These are phyloP conservation scores for Ampelomyces quisqualis DNA, from an alignment of 2,329 filamentous ascomycete species.

Conservation along the genomic window DNA sequence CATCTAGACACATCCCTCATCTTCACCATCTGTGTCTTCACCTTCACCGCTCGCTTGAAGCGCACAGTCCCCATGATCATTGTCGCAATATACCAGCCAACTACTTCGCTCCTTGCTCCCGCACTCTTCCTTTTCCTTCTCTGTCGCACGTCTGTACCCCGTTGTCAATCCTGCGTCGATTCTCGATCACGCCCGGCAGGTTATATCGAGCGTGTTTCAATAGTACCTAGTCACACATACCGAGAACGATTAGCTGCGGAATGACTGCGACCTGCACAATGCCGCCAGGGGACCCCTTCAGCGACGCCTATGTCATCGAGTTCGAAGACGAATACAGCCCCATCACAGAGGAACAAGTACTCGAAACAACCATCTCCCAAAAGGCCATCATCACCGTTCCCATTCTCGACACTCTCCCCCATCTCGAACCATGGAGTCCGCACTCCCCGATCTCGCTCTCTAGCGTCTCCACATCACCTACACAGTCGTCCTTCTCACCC, in stretches of 20 bases:
- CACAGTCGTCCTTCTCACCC: background rate
- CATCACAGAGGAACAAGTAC: background rate
- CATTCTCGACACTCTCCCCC: constrained; percentile 5
- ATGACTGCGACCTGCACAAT: background rate
- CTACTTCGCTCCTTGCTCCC: background rate
- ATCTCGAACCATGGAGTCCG: constrained; percentile 1
- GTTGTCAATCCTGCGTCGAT: background rate
- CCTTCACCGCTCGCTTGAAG: constrained; percentile 7
- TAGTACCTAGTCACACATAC: too few species aligned
- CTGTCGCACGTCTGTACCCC: background rate
- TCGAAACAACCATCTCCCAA: background rate
- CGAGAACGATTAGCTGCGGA: background rate
- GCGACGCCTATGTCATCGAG: constrained; percentile 5
- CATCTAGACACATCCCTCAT: background rate
- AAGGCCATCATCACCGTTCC: constrained; percentile 10
- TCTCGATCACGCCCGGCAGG: too few species aligned
- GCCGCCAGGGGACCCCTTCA: constrained; percentile 11
- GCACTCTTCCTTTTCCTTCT: background rate
- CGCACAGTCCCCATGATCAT: background rate
- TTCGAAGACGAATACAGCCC: background rate
- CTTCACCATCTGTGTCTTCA: constrained; percentile 6
- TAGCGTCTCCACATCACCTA: constrained; percentile 2
- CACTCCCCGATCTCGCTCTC: constrained; percentile 1
- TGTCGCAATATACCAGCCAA: background rate
- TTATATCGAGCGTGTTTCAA: too few species aligned